Evolutionary conservation across 352 stramenopile species (phyloP), one percentile per base, ranked within the genome.

Genomic region (Pythium rhizo-oryzae): DNA sequence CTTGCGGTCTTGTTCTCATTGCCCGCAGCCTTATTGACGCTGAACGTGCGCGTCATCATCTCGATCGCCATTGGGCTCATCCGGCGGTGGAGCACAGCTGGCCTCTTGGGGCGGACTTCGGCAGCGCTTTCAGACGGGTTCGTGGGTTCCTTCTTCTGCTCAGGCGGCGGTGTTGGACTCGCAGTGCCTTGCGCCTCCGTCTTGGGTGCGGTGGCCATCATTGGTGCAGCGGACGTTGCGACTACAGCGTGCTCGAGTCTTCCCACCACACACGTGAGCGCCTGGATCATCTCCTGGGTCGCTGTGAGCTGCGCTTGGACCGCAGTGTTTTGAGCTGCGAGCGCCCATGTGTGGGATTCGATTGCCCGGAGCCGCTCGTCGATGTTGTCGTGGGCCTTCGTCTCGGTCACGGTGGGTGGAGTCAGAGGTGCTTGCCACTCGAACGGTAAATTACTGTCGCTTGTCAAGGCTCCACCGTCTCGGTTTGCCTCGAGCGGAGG

Each of bases 281-380:
- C 72, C 1, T 72, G 72, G 21, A 91, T 73, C 81, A 85, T 84
- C 47, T 70, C 53, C 59, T 89, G 78, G 21, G 81, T 83, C 2
- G 58, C 62, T 13, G 71, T 41, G 11, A 83, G 62, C n/a, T 87
- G 78, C 4, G 52, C 46, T 53, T 89, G 76, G 54, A 92, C 62
- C n/a, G 71, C 56, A 15, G 70, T 59, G 18, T 90, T 73, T 12
- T 78, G 75, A 7, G 76, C 66, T 55, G 90, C 83, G 8, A 92
- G 18, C 8, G 41, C 18, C 11, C 41, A 21, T n/a, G 41, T 49
- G 15, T 49, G 8, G 41, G 41, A 21, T 15, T 49, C 41, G 18
- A 49, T 49, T 15, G 18, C 41, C 8, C 41, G 41, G 8, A 49
- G 41, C 19, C 41, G 41, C 41, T 49, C 8, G 12, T 49, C 41